These are phyloP conservation scores for Phlyctochytrium bullatum DNA, from an alignment of 192 early-diverging fungal species.

Conservation along the genomic window DNA sequence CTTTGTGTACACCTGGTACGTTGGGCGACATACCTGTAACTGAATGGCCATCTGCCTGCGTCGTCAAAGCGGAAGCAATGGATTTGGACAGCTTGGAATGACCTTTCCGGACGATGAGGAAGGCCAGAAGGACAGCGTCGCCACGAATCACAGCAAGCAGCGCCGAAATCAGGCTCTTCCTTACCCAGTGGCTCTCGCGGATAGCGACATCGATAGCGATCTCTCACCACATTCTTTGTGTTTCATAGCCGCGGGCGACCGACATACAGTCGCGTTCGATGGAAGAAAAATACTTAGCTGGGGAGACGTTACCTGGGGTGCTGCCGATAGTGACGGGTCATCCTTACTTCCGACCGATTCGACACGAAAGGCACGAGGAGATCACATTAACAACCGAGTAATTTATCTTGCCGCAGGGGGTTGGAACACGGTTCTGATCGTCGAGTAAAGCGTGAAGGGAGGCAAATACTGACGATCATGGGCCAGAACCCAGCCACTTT, in stretches of 20 bases:
- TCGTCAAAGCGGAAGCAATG: background rate
- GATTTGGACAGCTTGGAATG: background rate
- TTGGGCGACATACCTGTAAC: background rate
- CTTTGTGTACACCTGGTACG: background rate
- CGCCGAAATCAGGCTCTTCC: background rate
- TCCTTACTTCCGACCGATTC: no score
- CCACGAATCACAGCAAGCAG: background rate
- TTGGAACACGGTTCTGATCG: no score
- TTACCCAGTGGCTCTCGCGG: background rate
- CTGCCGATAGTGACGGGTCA: background rate
- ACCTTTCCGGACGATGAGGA: no score
- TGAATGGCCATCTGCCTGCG: background rate
- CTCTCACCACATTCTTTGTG: background rate
- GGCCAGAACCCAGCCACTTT: no score
- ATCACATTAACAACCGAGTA: no score
- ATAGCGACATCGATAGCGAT: background rate
- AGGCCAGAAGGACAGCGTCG: no score
- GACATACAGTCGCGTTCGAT: background rate
- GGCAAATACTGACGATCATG: no score
- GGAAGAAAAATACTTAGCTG: background rate
- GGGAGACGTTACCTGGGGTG: background rate
- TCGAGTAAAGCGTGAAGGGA: no score
- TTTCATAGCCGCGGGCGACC: background rate
- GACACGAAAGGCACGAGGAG: no score
- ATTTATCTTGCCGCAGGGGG: no score